Evolutionary conservation across 2,329 filamentous ascomycete species (phyloP), one percentile per base, ranked within the genome.

Genomic region (Diplodia mutila): DNA sequence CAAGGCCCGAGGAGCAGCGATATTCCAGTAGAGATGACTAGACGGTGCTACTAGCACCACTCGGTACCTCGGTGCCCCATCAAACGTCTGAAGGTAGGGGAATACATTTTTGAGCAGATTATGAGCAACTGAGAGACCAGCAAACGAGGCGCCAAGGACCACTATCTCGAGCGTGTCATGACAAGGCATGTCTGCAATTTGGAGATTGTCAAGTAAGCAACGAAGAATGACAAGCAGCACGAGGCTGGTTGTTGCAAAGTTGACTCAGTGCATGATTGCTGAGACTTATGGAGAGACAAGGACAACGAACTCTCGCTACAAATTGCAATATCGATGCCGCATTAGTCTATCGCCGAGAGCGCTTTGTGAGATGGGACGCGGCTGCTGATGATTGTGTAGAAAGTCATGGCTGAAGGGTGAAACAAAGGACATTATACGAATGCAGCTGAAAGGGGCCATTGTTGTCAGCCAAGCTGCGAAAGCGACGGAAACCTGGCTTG

Each of bases 61-160:
- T 32, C 77, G 73, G 69, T 80, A 79, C 34, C 64, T 70, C 2
- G 72, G 71, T 9, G 71, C 70, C 2, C 67, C 69, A 3, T 69
- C 59, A 11, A 72, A 75, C 4, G 68, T 74, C 46, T 73, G 69
- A 2, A 81, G 72, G 2, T 68, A 61, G 12, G 73, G 71, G 21
- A 79, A 61, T 12, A 73, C 73, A 65, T 76, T 71, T 69, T 77
- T 75, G 48, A 80, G 72, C 54, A 79, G 72, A 52, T 75, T 71
- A 53, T 80, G 78, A 2, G 79, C 77, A 34, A 72, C 74, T 1
- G 79, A 77, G 7, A 80, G 68, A 25, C 79, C 79, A 34, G 71
- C 75, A 69, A 78, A 80, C 0, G 79, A 80, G 12, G 73, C 76
- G 6, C 79, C 79, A 9, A 80, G 74, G 64, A 81, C 74, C 51